Base-by-base conservation (phyloP, 2,329 filamentous ascomycete genomes). In the Didymella pinodella region DNA sequence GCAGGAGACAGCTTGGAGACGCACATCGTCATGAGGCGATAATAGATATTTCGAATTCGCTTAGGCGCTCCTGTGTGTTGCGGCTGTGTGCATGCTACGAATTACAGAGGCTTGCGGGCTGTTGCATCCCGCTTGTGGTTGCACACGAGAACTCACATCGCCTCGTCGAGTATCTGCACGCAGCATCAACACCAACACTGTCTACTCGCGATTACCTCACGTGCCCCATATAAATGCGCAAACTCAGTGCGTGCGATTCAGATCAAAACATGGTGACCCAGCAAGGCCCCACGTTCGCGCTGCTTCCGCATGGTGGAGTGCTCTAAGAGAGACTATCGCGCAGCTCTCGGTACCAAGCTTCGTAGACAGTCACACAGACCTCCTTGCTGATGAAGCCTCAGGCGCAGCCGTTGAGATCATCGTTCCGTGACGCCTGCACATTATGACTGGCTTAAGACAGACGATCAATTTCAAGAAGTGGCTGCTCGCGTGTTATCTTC, bases 331-430 rank as follows among this genome's bases (percentile, higher is more conserved):
- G 61, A 62, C 49, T 26, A 63, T 68, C 58, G 67, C 65, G 60
- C 66, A 45, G 62, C 64, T 59, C 59, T 69, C 70, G 68, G 67
- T 73, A 71, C 72, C 71, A 66, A 65, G 40, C 48, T 62, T 61
- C 44, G 58, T 63, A 63, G 62, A 62, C 65, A 63, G 70, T 69
- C 25, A 67, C 66, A 69, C 70, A 65, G 60, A 59, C 54, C 57
- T 57, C 64, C 65, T 69, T 59, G 50, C 66, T 70, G 63, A 66
- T 61, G 63, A 57, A 59, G 54, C 57, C 57, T 64, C 59, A 60
- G 53, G 59, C 59, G 52, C 48, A 43, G 45, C 58, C 55, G 56
- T 61, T 65, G 54, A 54, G 48, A 46, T 61, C 51, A 58, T 59
- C 54, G 59, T 64, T 65, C 65, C 54, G 66, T 48, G n/a, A 55